Conservation (phyloP, 768 basidiomycete genomes). For the Psilocybe cubensis region DNA sequence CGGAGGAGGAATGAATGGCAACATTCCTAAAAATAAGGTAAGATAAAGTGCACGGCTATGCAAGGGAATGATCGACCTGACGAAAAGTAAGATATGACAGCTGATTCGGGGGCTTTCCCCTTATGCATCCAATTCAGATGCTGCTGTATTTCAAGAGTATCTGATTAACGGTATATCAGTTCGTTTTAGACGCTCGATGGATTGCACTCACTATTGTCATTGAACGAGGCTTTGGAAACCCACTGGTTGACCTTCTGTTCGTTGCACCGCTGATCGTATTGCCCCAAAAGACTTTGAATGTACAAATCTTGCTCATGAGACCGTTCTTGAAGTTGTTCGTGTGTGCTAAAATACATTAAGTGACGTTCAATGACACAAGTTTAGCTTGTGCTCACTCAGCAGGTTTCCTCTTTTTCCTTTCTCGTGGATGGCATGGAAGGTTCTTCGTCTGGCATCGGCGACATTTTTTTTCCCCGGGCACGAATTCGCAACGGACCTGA, state of each 20-base stretch:
- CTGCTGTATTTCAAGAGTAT: conserved; percentile 6
- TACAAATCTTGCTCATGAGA: conserved; percentile 48
- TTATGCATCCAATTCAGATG: conserved; percentile 24
- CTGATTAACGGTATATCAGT: neutral
- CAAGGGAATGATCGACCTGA: conserved; percentile 28
- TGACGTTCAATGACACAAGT: neutral
- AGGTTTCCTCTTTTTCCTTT: conserved; percentile 59
- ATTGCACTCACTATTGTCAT: conserved; percentile 12
- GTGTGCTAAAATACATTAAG: conserved; percentile 40
- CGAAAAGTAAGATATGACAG: conserved; percentile 37
- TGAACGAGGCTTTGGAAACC: conserved; percentile 36
- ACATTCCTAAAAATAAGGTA: conserved; percentile 12
- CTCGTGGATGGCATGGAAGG: conserved; percentile 47
- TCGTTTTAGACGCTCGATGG: neutral
- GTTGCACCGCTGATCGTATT: conserved; percentile 44
- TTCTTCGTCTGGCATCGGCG: conserved; percentile 51
- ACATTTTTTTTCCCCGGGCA: conserved; percentile 47
- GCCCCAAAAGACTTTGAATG: conserved; percentile 46
- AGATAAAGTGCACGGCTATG: conserved; percentile 5
- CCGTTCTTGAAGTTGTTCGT: conserved; percentile 54
- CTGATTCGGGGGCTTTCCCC: conserved; percentile 40
- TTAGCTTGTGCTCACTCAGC: conserved; percentile 46
- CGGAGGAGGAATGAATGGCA: conserved; percentile 38
- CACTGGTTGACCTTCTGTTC: conserved; percentile 46
- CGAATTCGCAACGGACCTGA: conserved; percentile 58